These are phyloP conservation scores for Gloeophyllum trabeum DNA, from an alignment of 768 basidiomycete species.

Conservation along the genomic window DNA sequence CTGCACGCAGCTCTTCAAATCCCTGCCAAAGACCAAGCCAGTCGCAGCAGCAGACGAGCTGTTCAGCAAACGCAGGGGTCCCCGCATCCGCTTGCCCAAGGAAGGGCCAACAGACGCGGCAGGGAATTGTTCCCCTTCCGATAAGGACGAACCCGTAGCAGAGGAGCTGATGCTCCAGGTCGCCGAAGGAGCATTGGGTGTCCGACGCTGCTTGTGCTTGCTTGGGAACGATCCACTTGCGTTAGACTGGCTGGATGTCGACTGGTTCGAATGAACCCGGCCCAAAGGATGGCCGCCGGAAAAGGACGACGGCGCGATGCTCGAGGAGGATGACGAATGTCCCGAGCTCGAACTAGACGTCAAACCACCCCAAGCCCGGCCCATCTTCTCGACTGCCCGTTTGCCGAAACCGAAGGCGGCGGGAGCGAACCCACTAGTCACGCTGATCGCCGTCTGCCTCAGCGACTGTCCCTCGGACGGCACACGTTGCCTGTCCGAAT, in stretches of 20 bases:
- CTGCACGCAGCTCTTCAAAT: constrained; percentile 39
- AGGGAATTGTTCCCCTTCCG: constrained; percentile 29
- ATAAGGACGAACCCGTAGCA: constrained; percentile 32
- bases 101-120: constrained; percentile 25
- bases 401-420: constrained; percentile 43
- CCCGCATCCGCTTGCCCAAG: constrained; percentile 47
- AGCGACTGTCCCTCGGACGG: constrained; percentile 15
- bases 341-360: constrained; percentile 26
- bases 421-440: constrained; percentile 56
- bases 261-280: constrained; percentile 29
- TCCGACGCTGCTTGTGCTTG: constrained; percentile 33
- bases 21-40: constrained; percentile 59
- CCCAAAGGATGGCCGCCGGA: constrained; percentile 20
- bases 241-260: constrained; percentile 17
- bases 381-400: constrained; percentile 70
- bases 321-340: constrained; percentile 36
- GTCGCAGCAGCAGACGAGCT: constrained; percentile 21
- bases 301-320: constrained; percentile 26
- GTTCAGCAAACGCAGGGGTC: constrained; percentile 36
- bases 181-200: constrained; percentile 50
- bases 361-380: constrained; percentile 46
- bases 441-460: constrained; percentile 63
- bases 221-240: constrained; percentile 2
- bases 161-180: constrained; percentile 43
- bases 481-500: constrained; percentile 7